Percentiles rank a stretch among this genome's conserved stretches.
Evolutionary conservation across 805 yeast species (phyloP).

Genomic region (Clavispora vitiphila): DNA sequence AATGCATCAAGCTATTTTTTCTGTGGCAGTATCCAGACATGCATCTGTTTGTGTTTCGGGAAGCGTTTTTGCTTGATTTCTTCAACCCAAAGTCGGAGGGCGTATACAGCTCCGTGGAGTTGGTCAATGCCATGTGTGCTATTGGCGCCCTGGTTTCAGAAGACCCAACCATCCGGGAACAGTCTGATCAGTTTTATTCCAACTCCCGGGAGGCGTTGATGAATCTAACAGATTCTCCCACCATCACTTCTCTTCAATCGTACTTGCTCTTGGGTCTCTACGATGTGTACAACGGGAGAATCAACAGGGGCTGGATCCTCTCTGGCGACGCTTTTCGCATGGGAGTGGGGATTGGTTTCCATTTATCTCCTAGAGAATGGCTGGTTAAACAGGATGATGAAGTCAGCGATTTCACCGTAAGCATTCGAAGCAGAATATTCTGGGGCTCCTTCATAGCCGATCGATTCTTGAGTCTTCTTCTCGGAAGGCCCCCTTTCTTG

Average conservation of each 20-base stretch:
- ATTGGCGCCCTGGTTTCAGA: constrained; percentile 10
- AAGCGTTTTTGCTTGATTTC: constrained; percentile 12
- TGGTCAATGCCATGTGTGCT: constrained; percentile 10
- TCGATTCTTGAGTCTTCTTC: constrained; percentile 10
- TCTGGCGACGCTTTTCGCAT: constrained; percentile 12
- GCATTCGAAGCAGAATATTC: constrained; percentile 11
- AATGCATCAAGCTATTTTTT: constrained; percentile 10
- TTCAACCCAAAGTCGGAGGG: constrained; percentile 7
- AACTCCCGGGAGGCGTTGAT: constrained; percentile 7
- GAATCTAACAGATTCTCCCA: constrained; percentile 8
- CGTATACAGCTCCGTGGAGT: constrained; percentile 8
- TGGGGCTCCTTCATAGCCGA: constrained; percentile 14
- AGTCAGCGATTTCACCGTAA: constrained; percentile 5
- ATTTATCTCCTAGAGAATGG: constrained; percentile 9
- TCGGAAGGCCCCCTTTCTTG: constrained; percentile 10
- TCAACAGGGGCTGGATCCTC: constrained; percentile 12
- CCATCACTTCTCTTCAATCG: constrained; percentile 10
- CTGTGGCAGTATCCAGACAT: constrained; percentile 14
- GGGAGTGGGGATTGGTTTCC: constrained; percentile 12
- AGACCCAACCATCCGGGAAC: neutral
- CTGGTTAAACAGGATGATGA: constrained; percentile 1
- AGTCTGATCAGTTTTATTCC: constrained; percentile 5
- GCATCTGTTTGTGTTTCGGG: constrained; percentile 13
- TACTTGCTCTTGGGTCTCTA: constrained; percentile 11
- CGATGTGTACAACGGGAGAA: constrained; percentile 10